These are phyloP conservation scores for Solanum sejunctum DNA, from an alignment of 257 asterid genomes.

Conservation along the genomic window DNA sequence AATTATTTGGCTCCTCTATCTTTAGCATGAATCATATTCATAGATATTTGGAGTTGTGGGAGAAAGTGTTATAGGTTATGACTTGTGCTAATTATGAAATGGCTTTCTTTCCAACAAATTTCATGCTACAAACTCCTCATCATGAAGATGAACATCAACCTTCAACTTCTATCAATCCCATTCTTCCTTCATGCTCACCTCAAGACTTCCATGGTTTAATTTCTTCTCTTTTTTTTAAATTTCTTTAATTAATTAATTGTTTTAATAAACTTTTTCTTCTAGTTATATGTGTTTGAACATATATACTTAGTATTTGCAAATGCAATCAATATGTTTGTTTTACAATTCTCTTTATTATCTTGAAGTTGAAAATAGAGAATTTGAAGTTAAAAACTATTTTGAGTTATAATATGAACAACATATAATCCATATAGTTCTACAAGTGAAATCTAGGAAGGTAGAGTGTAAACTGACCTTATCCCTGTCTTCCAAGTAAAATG, in stretches of 20 bases:
- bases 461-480: neutral
- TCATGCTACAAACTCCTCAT: constrained; percentile 64
- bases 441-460: neutral
- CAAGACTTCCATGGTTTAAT: constrained; percentile 27
- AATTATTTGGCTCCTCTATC: neutral
- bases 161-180: constrained; percentile 26
- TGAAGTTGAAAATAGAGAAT: neutral
- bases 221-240: neutral
- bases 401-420: neutral
- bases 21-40: constrained; percentile 15
- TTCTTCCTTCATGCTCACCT: constrained; percentile 18
- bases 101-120: constrained; percentile 77
- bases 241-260: neutral
- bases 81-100: constrained; percentile 24
- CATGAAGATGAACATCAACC: constrained; percentile 33
- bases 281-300: neutral
- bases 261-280: neutral
- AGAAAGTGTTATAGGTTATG: constrained; percentile 23
- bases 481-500: neutral
- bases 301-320: neutral
- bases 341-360: neutral
- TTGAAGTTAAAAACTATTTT: neutral
- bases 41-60: constrained; percentile 9
- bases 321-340: neutral
- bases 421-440: neutral